Conservation (phyloP, 805 yeast genomes). For the Scheffersomyces ergatensis region DNA sequence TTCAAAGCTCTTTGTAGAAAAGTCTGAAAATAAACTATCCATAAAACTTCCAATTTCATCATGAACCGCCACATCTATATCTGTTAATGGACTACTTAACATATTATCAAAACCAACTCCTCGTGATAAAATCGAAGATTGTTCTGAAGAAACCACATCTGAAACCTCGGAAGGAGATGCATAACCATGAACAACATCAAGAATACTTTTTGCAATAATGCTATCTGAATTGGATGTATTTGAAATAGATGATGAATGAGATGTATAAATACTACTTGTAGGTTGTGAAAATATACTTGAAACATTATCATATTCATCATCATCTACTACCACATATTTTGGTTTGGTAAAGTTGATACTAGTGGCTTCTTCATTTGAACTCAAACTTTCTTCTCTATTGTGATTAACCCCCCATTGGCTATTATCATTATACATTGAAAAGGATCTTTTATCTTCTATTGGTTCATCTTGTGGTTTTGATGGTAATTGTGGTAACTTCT, state of each 20-base stretch:
- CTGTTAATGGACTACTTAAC: not conserved
- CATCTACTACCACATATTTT: not conserved
- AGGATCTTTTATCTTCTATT: slow-evolving; percentile 1
- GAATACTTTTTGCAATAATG: not conserved
- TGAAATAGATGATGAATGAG: not conserved
- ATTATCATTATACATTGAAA: not conserved
- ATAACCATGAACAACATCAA: slow-evolving; percentile 1
- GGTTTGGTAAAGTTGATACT: not conserved
- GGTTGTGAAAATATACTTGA: not conserved
- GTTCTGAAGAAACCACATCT: not conserved
- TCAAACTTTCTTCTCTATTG: not conserved
- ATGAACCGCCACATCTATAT: not conserved
- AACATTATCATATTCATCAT: not conserved
- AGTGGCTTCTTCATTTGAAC: not conserved
- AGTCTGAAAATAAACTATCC: slow-evolving; percentile 10
- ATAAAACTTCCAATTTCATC: slow-evolving; percentile 4
- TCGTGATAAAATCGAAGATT: not conserved
- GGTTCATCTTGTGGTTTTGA: not conserved
- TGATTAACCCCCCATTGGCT: not conserved
- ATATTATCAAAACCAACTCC: not conserved
- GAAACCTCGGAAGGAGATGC: not conserved
- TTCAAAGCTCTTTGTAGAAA: not conserved
- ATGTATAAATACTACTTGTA: not conserved
- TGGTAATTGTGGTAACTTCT: slow-evolving; percentile 4
- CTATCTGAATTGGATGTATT: not conserved